Evolutionary conservation across 1,139 yeast genomes (phyloP).

Genomic region (Yamadazyma sp.): DNA sequence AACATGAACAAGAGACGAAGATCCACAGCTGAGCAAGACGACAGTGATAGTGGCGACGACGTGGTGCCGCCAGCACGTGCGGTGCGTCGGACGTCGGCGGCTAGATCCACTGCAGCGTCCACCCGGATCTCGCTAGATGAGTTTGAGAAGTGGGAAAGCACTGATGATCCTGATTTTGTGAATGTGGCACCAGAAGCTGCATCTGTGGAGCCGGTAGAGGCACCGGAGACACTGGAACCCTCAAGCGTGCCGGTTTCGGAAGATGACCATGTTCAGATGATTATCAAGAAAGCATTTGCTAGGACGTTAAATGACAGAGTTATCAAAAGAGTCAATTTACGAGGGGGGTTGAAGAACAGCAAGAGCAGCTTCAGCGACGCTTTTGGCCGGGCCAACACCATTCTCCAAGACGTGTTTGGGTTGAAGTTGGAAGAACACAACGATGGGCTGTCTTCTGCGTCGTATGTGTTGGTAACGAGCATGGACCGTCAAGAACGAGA

Average conservation of each 20-base stretch:
- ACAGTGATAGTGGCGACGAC: too few relatives aligned
- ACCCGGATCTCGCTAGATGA: constrained; percentile 3
- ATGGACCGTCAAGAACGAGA: constrained; percentile 22
- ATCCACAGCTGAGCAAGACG: too few relatives aligned
- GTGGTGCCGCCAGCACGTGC: background rate
- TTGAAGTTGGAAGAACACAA: constrained; percentile 15
- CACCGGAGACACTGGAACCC: background rate
- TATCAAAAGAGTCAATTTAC: constrained; percentile 6
- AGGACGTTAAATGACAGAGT: constrained; percentile 5
- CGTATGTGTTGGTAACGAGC: constrained; percentile 20
- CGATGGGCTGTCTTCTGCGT: background rate
- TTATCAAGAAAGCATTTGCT: constrained; percentile 7
- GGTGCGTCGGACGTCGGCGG: background rate
- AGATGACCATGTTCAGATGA: constrained; percentile 3
- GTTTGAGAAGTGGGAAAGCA: constrained; percentile 2
- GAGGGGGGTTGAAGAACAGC: constrained; percentile 6
- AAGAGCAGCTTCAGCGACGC: constrained; percentile 16
- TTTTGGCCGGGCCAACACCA: constrained; percentile 17
- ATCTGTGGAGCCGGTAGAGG: background rate
- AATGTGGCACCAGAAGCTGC: background rate
- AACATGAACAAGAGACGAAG: too few relatives aligned
- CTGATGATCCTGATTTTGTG: background rate
- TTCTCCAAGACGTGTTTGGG: constrained; percentile 32
- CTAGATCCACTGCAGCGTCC: too few relatives aligned
- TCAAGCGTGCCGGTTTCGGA: background rate